Conservation (phyloP, 495 filamentous ascomycete genomes). For the Diplogelasinospora grovesii region DNA sequence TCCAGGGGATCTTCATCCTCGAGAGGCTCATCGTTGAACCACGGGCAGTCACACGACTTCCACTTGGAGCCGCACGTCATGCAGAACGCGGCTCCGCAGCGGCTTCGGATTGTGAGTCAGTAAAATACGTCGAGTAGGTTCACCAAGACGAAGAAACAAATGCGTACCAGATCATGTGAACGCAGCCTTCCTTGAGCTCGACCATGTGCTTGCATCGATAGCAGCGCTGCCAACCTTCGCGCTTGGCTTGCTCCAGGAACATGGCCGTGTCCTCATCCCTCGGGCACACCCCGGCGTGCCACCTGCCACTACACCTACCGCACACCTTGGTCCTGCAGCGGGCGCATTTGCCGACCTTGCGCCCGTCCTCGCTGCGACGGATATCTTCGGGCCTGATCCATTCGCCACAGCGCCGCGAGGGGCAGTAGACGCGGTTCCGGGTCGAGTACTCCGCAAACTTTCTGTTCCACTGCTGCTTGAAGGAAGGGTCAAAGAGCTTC, state of each 20-base stretch:
- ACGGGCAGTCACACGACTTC: conserved; percentile 77
- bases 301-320: conserved; percentile 60
- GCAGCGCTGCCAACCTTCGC: conserved; percentile 72
- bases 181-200: conserved; percentile 75
- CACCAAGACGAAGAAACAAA: conserved; percentile 3
- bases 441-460: conserved; percentile 70
- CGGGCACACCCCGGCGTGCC: conserved; percentile 67
- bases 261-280: conserved; percentile 60
- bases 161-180: conserved; percentile 78
- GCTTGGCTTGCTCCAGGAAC: conserved; percentile 59
- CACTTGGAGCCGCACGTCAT: conserved; percentile 71
- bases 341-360: conserved; percentile 54
- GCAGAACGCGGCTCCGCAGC: conserved; percentile 76
- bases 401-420: conserved; percentile 59
- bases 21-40: conserved; percentile 63
- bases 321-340: conserved; percentile 72
- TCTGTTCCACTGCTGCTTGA: conserved; percentile 70
- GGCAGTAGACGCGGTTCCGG: conserved; percentile 69
- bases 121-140: not conserved
- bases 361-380: conserved; percentile 36
- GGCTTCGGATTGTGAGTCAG: conserved; percentile 37
- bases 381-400: conserved; percentile 69
- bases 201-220: conserved; percentile 67
- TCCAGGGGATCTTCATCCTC: conserved; percentile 53
- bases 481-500: conserved; percentile 59